Evolutionary conservation across 805 yeast genomes (phyloP).

Genomic region (Lachancea nothofagi): DNA sequence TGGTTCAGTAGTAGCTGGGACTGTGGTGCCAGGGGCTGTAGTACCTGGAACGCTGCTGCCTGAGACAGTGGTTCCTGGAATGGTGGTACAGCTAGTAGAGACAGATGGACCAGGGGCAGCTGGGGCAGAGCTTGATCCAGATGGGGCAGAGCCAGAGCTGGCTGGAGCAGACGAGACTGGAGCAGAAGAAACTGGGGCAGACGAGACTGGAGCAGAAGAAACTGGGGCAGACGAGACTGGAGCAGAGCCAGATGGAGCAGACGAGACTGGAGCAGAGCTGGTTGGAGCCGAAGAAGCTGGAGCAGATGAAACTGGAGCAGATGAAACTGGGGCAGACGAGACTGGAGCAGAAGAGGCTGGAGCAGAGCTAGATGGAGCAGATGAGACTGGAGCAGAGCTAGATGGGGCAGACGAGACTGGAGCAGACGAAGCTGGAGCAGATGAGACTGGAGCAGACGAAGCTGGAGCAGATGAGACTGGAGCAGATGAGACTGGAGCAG

Average conservation of each 20-base stretch:
- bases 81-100: background rate
- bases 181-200: background rate
- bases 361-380: constrained; percentile 5
- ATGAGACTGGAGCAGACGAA: constrained; percentile 7
- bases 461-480: constrained; percentile 7
- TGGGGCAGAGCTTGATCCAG: background rate
- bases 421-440: constrained; percentile 6
- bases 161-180: background rate
- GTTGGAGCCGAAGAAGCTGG: constrained; percentile 7
- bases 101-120: background rate
- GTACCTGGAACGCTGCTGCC: background rate
- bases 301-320: constrained; percentile 5
- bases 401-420: constrained; percentile 4
- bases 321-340: constrained; percentile 7
- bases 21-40: background rate
- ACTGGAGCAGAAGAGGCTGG: constrained; percentile 2
- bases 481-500: constrained; percentile 3
- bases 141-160: constrained; percentile 1
- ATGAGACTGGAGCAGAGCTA: constrained; percentile 3
- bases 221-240: constrained; percentile 1
- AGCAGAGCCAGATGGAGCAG: constrained; percentile 5
- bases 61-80: constrained; percentile 1
- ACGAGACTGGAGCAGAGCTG: constrained; percentile 7
- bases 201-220: background rate
- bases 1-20: constrained; percentile 1